phyloP scores from a whole-genome alignment of 2,329 filamentous ascomycete genomes.

The Penicillium thymicola region DNA sequence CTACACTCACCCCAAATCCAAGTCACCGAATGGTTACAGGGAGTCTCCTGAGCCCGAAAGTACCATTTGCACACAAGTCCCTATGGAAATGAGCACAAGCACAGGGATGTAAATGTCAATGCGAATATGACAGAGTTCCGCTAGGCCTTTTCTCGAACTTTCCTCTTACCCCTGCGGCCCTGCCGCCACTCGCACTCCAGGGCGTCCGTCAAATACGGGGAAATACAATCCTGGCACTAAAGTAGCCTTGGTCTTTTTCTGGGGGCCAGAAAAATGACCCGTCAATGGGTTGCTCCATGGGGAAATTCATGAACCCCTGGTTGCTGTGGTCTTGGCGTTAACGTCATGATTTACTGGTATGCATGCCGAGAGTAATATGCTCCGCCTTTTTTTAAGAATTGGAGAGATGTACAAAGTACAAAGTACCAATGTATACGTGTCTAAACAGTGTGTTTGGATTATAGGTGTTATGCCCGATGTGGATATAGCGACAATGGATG shows the following conservation, averaged over 20 bases:
- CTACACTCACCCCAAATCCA: slow-evolving; percentile 59
- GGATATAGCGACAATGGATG: not conserved
- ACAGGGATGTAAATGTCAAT: not conserved
- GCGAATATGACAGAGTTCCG: slow-evolving; percentile 10
- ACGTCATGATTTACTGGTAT: slow-evolving; percentile 19
- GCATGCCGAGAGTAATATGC: slow-evolving; percentile 8
- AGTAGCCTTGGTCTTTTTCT: not conserved
- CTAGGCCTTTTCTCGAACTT: slow-evolving; percentile 24
- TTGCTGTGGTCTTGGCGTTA: slow-evolving; percentile 19
- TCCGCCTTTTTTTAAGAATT: not conserved
- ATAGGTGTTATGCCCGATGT: not conserved
- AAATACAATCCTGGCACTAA: slow-evolving; percentile 7
- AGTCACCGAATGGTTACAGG: slow-evolving; percentile 72
- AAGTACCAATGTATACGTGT: not conserved
- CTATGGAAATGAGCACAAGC: not conserved
- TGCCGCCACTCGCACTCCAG: slow-evolving; percentile 9
- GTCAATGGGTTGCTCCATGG: not conserved
- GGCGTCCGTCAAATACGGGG: slow-evolving; percentile 1
- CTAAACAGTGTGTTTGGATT: not conserved
- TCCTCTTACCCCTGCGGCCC: slow-evolving; percentile 5
- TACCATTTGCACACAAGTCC: not conserved
- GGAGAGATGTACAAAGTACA: not conserved
- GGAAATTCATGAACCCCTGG: not conserved
- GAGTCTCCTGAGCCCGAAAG: slow-evolving; percentile 60
- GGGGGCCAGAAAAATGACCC: not conserved